Percentiles rank a stretch among this genome's conserved stretches.
These are phyloP conservation scores for Botrytis medusae DNA, from an alignment of 2,329 filamentous ascomycete genomes.

Conservation along the genomic window DNA sequence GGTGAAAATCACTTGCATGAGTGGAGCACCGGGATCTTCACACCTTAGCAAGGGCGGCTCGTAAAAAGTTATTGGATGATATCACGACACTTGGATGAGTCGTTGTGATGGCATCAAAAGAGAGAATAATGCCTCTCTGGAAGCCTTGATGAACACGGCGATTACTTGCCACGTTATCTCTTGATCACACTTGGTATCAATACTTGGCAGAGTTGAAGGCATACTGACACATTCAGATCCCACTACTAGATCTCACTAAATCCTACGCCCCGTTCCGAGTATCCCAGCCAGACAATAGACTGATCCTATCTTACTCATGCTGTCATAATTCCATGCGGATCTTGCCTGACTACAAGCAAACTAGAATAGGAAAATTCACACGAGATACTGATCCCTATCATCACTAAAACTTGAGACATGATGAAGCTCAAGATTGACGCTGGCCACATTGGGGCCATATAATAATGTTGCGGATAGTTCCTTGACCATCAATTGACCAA, in stretches of 20 bases:
- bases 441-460: slow-evolving; percentile 12
- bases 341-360: neutral
- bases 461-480: neutral
- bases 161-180: neutral
- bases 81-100: neutral
- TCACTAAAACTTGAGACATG: neutral
- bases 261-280: neutral
- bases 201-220: neutral
- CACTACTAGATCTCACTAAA: neutral
- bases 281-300: neutral
- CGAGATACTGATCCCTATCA: slow-evolving; percentile 6
- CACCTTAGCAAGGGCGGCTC: slow-evolving; percentile 1
- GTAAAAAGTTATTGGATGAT: neutral
- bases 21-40: slow-evolving; percentile 8
- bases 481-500: neutral
- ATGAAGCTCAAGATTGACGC: slow-evolving; percentile 13
- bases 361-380: neutral
- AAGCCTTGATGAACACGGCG: neutral
- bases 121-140: neutral
- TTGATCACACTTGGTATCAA: neutral
- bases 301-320: neutral
- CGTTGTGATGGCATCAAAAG: neutral
- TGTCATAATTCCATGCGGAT: neutral
- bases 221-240: neutral
- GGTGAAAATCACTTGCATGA: slow-evolving; percentile 16